Percentiles rank a stretch among this genome's conserved stretches.
These are phyloP conservation scores for Didymella pomorum DNA, from an alignment of 2,329 filamentous ascomycete genomes.

Conservation along the genomic window DNA sequence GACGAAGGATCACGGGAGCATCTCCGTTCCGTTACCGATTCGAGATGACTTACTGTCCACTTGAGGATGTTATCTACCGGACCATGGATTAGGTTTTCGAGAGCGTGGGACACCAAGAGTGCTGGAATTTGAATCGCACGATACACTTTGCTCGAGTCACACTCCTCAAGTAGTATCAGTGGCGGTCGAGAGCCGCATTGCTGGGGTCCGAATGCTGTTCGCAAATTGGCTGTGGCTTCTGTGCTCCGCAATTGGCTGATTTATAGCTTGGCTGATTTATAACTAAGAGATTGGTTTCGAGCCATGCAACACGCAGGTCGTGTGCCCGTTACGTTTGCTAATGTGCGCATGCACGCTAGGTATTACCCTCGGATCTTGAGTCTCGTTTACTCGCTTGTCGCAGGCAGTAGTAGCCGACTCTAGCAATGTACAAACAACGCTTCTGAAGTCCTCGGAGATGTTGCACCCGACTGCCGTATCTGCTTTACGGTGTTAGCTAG, in stretches of 20 bases:
- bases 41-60: conserved; percentile 2
- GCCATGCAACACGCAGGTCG: background rate
- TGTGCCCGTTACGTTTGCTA: background rate
- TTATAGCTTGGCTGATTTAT: background rate
- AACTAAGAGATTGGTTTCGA: background rate
- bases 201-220: background rate
- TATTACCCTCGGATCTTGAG: conserved; percentile 1
- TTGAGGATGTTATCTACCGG: background rate
- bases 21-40: conserved; percentile 1
- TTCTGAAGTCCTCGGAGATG: background rate
- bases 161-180: background rate
- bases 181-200: background rate
- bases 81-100: background rate
- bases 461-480: background rate
- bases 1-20: conserved; percentile 1
- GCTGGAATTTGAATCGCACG: background rate
- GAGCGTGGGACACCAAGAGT: background rate
- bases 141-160: background rate
- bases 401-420: conserved; percentile 3
- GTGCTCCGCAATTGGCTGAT: background rate
- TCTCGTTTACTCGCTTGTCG: background rate
- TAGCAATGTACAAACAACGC: background rate
- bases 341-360: background rate
- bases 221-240: background rate
- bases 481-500: background rate